A percentile compares a stretch with the other conserved stretches of the same genome.
Conservation (phyloP, 2,329 filamentous ascomycete species). For the Apiospora hydei region DNA sequence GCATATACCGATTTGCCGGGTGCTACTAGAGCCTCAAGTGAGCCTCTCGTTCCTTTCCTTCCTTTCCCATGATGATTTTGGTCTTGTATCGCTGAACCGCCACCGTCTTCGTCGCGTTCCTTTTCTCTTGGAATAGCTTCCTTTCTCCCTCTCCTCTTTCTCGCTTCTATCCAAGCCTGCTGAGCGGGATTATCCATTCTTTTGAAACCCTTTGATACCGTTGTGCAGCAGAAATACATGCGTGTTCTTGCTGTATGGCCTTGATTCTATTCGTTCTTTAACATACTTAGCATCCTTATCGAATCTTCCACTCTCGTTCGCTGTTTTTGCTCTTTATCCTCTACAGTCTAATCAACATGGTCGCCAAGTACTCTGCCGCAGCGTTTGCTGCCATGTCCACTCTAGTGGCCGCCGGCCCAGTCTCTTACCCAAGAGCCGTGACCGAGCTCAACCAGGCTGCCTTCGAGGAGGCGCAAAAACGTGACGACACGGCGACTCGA, state of each 20-base stretch:
- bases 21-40: conserved; percentile 12
- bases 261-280: conserved; percentile 19
- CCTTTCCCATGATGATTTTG: conserved; percentile 1
- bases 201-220: conserved; percentile 22
- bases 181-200: conserved; percentile 30
- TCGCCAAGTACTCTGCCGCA: conserved; percentile 26
- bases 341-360: conserved; percentile 22
- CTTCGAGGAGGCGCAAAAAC: conserved; percentile 51
- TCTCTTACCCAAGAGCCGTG: conserved; percentile 40
- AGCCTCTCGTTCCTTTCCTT: background rate
- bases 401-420: conserved; percentile 32
- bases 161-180: conserved; percentile 26
- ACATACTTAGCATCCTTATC: background rate
- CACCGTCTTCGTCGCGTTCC: conserved; percentile 12
- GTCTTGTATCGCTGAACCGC: conserved; percentile 13
- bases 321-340: background rate
- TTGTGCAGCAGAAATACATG: background rate
- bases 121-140: conserved; percentile 20
- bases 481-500: conserved; percentile 50
- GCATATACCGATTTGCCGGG: conserved; percentile 19
- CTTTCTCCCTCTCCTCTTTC: conserved; percentile 18
- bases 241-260: background rate
- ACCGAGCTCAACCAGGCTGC: conserved; percentile 46
- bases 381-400: conserved; percentile 24
- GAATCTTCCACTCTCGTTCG: background rate